These are phyloP conservation scores for Corymbia citriodora DNA, from an alignment of 441 rosid species.

Conservation along the genomic window DNA sequence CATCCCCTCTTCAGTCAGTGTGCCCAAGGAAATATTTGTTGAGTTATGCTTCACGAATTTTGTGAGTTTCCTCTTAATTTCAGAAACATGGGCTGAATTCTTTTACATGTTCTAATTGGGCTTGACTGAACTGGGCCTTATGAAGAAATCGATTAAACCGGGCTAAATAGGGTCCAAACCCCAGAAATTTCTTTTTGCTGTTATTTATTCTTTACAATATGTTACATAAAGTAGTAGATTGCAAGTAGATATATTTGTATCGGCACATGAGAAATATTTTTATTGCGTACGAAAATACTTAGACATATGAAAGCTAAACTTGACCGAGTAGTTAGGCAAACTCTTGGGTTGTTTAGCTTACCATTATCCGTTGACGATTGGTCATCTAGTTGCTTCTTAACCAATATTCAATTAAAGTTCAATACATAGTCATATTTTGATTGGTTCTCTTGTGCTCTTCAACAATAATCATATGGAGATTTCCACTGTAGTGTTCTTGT, in stretches of 20 bases:
- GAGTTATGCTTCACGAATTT: background rate
- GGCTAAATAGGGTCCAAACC: background rate
- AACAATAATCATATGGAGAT: background rate
- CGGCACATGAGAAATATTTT: background rate
- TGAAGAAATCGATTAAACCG: background rate
- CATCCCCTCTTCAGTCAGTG: background rate
- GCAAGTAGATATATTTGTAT: too few relatives aligned
- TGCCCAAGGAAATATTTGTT: background rate
- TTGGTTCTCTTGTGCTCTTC: background rate
- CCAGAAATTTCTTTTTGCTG: background rate
- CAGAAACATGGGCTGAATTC: background rate
- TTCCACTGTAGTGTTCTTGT: too few relatives aligned
- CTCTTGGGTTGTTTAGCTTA: background rate
- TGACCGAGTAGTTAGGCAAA: background rate
- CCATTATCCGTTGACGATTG: background rate
- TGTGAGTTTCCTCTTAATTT: background rate
- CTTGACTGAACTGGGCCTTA: background rate
- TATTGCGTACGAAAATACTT: too few relatives aligned
- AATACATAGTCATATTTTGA: background rate
- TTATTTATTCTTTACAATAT: too few relatives aligned
- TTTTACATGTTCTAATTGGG: background rate
- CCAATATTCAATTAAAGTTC: background rate
- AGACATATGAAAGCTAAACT: background rate
- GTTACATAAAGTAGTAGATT: background rate
- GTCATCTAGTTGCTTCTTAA: background rate